A percentile compares a stretch with the other conserved stretches of the same genome.
Evolutionary conservation across 2,329 filamentous ascomycete species (phyloP).

Genomic region (Chaetomium globosum): DNA sequence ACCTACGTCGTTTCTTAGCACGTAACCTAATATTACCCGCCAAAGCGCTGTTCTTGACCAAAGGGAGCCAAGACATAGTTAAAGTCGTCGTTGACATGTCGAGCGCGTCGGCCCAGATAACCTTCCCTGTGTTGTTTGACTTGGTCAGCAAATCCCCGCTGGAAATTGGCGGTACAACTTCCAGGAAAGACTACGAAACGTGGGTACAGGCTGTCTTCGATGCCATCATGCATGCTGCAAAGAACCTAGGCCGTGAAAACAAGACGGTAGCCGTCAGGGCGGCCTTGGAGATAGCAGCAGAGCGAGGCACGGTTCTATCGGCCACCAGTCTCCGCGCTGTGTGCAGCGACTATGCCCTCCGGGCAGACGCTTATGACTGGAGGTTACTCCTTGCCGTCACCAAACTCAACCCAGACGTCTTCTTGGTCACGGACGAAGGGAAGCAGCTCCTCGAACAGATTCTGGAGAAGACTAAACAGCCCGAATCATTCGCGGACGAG

Average conservation of each 20-base stretch:
- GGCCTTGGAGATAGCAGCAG: conserved; percentile 42
- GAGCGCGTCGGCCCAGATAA: conserved; percentile 42
- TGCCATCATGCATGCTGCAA: conserved; percentile 39
- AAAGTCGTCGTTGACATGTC: conserved; percentile 48
- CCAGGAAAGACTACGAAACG: conserved; percentile 44
- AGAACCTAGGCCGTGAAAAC: conserved; percentile 30
- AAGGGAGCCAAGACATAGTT: conserved; percentile 48
- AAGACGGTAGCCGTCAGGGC: conserved; percentile 38
- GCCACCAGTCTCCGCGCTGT: conserved; percentile 47
- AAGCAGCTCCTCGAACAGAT: conserved; percentile 46
- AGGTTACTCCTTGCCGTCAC: conserved; percentile 47
- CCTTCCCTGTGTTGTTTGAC: conserved; percentile 51
- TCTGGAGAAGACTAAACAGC: conserved; percentile 43
- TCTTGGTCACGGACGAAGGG: conserved; percentile 47
- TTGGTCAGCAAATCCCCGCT: conserved; percentile 43
- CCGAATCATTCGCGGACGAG: conserved; percentile 26
- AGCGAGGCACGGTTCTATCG: conserved; percentile 42
- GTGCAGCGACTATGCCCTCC: conserved; percentile 49
- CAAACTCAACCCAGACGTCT: conserved; percentile 52
- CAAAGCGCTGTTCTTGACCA: conserved; percentile 51
- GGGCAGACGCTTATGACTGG: conserved; percentile 47
- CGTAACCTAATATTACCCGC: conserved; percentile 57
- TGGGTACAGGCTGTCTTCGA: conserved; percentile 48
- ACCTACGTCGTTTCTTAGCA: conserved; percentile 54
- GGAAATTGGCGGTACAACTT: conserved; percentile 44